Evolutionary conservation across 1,284 basidiomycete species (phyloP).

Genomic region (Schizophyllum commune): DNA sequence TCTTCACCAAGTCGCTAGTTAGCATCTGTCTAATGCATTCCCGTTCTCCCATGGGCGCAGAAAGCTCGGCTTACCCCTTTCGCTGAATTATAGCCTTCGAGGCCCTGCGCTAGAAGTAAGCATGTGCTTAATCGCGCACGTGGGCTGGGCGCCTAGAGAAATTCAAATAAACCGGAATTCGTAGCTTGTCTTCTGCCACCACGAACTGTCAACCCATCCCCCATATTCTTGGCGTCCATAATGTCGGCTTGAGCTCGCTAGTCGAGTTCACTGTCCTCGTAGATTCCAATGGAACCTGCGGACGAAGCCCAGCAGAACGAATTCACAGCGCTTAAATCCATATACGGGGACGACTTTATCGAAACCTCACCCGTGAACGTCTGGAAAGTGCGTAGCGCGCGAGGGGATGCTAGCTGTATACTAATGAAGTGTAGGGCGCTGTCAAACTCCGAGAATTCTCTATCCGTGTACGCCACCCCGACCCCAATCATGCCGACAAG

Average conservation of each 20-base stretch:
- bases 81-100: too few species aligned
- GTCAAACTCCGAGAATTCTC: slow-evolving; percentile 63
- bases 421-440: slow-evolving; percentile 41
- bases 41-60: too few species aligned
- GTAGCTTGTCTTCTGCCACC: neutral
- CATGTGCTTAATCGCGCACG: neutral
- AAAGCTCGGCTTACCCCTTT: too few species aligned
- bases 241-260: neutral
- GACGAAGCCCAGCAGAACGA: slow-evolving; percentile 68
- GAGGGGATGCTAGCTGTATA: slow-evolving; percentile 3
- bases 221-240: neutral
- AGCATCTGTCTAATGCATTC: too few species aligned
- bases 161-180: neutral
- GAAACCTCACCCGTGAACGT: slow-evolving; percentile 66
- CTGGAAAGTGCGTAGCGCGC: slow-evolving; percentile 54
- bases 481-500: slow-evolving; percentile 42
- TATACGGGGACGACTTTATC: slow-evolving; percentile 68
- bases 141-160: neutral
- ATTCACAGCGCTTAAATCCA: slow-evolving; percentile 69
- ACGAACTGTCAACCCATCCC: neutral
- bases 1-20: too few species aligned
- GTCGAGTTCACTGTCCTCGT: slow-evolving; percentile 13
- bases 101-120: too few species aligned
- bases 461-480: slow-evolving; percentile 60
- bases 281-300: slow-evolving; percentile 53